These are phyloP conservation scores for Rosa hybrid DNA, from an alignment of 331 rosid species.

Conservation along the genomic window DNA sequence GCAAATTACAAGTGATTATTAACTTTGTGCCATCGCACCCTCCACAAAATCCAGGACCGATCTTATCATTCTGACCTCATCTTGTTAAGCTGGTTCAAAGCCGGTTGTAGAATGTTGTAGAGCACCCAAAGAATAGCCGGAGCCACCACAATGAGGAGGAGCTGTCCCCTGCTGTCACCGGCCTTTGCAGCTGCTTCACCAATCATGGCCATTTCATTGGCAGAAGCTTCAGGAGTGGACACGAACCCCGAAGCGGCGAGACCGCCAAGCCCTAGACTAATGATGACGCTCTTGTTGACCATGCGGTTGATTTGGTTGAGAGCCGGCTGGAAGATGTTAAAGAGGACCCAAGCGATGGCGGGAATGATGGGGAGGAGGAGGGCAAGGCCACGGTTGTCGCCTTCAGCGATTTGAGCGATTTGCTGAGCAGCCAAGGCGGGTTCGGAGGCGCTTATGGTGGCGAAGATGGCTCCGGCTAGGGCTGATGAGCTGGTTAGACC, in stretches of 20 bases:
- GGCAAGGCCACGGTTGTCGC: constrained; percentile 83
- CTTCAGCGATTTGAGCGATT: constrained; percentile 71
- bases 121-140: constrained; percentile 88
- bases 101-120: constrained; percentile 84
- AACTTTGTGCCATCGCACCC: constrained; percentile 17
- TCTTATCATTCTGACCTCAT: constrained; percentile 59
- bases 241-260: constrained; percentile 55
- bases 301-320: constrained; percentile 81
- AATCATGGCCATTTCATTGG: constrained; percentile 49
- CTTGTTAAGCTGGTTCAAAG: constrained; percentile 81
- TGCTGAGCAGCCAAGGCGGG: constrained; percentile 86
- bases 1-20: constrained; percentile 19
- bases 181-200: constrained; percentile 48
- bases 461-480: constrained; percentile 75
- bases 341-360: constrained; percentile 88
- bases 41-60: not conserved
- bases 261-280: constrained; percentile 77
- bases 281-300: constrained; percentile 63
- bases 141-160: constrained; percentile 70
- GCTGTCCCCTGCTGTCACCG: constrained; percentile 65
- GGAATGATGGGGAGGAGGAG: constrained; percentile 71
- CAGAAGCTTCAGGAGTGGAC: constrained; percentile 54
- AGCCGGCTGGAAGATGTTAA: constrained; percentile 87
- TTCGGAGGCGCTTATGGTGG: constrained; percentile 54
- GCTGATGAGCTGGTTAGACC: constrained; percentile 48